Conservation (phyloP, 2,329 filamentous ascomycete species). For the Arthrobotrys entomopaga region DNA sequence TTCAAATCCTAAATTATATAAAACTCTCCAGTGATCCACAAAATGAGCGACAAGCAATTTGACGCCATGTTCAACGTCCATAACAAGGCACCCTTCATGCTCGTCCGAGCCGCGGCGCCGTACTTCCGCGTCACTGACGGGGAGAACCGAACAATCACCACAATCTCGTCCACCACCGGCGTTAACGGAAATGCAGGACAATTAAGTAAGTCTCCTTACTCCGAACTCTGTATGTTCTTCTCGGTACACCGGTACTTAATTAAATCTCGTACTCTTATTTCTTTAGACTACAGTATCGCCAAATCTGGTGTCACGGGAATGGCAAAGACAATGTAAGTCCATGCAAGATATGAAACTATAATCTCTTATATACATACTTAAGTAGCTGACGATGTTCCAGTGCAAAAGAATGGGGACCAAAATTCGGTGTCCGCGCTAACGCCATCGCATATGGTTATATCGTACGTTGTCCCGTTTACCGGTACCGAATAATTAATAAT, state of each 20-base stretch:
- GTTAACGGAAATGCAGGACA: slow-evolving; percentile 78
- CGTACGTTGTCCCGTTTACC: slow-evolving; percentile 26
- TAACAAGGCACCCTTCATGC: slow-evolving; percentile 84
- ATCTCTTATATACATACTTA: neutral
- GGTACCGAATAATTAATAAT: neutral
- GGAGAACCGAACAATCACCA: slow-evolving; percentile 80
- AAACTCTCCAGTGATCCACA: slow-evolving; percentile 50
- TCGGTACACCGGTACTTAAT: no score
- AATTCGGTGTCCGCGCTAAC: slow-evolving; percentile 76
- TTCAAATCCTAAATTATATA: neutral
- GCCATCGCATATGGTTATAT: slow-evolving; percentile 77
- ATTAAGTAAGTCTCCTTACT: slow-evolving; percentile 21
- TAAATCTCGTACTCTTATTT: slow-evolving; percentile 62
- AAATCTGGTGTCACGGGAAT: slow-evolving; percentile 86
- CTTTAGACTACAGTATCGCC: slow-evolving; percentile 82
- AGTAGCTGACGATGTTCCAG: slow-evolving; percentile 12
- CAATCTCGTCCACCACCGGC: slow-evolving; percentile 83
- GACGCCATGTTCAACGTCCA: slow-evolving; percentile 86
- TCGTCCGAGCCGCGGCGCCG: slow-evolving; percentile 80
- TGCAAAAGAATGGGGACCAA: slow-evolving; percentile 57
- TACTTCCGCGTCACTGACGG: slow-evolving; percentile 89
- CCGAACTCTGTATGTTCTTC: no score
- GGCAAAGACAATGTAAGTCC: slow-evolving; percentile 80
- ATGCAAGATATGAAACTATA: neutral
- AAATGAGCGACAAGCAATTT: slow-evolving; percentile 90